Evolutionary conservation across 2,329 filamentous ascomycete species (phyloP).

Genomic region (Leptographium radiaticola): DNA sequence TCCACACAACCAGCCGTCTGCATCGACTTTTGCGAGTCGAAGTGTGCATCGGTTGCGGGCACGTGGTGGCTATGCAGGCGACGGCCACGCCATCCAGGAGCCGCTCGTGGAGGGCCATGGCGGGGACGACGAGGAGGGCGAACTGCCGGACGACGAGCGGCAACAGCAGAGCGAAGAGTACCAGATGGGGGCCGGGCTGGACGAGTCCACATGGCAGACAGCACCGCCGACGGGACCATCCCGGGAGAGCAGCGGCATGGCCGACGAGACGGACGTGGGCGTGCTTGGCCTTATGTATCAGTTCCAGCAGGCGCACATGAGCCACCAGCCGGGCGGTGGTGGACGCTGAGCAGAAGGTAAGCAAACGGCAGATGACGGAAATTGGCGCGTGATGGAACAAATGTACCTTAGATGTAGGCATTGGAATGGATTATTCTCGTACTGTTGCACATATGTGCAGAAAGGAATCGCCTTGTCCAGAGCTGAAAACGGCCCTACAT

Average conservation of each 20-base stretch:
- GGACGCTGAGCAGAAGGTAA: background rate
- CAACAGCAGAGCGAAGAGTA: conserved; percentile 36
- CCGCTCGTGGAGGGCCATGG: conserved; percentile 25
- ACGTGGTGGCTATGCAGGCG: conserved; percentile 31
- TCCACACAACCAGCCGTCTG: conserved; percentile 58
- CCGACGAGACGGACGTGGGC: conserved; percentile 35
- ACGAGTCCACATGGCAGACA: conserved; percentile 47
- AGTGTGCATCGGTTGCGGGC: conserved; percentile 34
- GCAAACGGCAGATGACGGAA: background rate
- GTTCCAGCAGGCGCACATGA: conserved; percentile 42
- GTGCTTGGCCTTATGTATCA: conserved; percentile 46
- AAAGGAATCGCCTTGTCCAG: no score
- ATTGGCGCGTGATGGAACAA: background rate
- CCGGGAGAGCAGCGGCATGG: conserved; percentile 36
- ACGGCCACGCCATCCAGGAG: conserved; percentile 42
- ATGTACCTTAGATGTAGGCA: no score
- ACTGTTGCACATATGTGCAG: no score
- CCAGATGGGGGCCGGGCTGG: conserved; percentile 34
- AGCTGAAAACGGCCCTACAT: no score
- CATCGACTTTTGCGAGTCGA: conserved; percentile 29
- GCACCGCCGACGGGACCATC: conserved; percentile 37
- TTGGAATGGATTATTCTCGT: background rate
- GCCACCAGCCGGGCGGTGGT: conserved; percentile 22
- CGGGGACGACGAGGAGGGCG: conserved; percentile 13
- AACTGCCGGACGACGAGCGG: conserved; percentile 41